These are phyloP conservation scores for Pulveroboletus sp. DNA, from an alignment of 768 basidiomycete genomes.

Conservation along the genomic window DNA sequence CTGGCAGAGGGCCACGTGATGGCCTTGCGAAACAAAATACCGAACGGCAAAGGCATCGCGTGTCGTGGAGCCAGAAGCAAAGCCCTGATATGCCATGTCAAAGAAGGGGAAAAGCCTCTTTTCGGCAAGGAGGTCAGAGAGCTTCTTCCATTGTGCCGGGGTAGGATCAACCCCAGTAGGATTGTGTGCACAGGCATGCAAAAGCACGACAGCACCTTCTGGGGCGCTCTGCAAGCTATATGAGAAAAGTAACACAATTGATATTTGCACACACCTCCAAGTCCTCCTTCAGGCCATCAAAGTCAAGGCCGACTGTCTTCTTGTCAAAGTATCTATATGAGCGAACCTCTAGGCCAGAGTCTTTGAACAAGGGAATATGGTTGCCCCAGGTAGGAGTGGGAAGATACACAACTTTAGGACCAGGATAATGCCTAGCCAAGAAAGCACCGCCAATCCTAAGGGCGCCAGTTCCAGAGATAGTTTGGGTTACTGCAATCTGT, in stretches of 20 bases:
- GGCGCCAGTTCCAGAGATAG: conserved; percentile 97
- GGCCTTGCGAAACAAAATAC: conserved; percentile 86
- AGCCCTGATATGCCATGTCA: conserved; percentile 99
- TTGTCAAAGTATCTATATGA: conserved; percentile 93
- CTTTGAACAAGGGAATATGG: conserved; percentile 89
- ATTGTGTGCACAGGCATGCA: conserved; percentile 98
- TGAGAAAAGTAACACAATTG: conserved; percentile 11
- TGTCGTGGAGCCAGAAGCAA: conserved; percentile 88
- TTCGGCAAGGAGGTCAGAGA: conserved; percentile 83
- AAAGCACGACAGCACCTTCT: conserved; percentile 75
- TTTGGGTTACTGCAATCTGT: conserved; percentile 83
- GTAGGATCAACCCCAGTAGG: conserved; percentile 98
- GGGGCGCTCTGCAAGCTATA: conserved; percentile 49
- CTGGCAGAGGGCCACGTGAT: conserved; percentile 87
- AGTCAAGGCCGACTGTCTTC: conserved; percentile 86
- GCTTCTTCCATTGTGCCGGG: conserved; percentile 84
- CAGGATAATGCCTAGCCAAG: conserved; percentile 82
- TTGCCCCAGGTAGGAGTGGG: conserved; percentile 97
- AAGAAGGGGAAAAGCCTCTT: conserved; percentile 96
- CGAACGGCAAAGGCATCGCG: conserved; percentile 94
- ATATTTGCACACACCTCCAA: conserved; percentile 54
- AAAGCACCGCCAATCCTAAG: conserved; percentile 94
- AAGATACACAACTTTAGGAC: conserved; percentile 84
- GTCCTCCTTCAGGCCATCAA: conserved; percentile 85
- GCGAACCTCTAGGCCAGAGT: conserved; percentile 91